Evolutionary conservation across 164 flowering plant genomes (phyloP), one percentile per base, ranked within the genome.

Genomic region (Akebia trifoliata): DNA sequence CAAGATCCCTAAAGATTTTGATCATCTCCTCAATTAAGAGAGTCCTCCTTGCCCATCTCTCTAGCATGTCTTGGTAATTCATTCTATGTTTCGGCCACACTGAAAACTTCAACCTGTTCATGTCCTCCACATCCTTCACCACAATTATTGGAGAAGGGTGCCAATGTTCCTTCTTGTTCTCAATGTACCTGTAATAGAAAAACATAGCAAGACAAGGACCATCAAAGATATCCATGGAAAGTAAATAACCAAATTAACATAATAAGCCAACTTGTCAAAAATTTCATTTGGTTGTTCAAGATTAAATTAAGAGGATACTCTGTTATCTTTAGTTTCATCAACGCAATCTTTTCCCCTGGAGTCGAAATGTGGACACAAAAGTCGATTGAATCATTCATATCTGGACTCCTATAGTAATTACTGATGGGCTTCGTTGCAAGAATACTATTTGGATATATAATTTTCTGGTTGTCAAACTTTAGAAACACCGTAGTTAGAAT

Each of bases 401-500:
- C 80, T 6, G 84, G 82, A 65, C 90, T 84, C 6, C 90, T 72
- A 44, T 75, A 69, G 67, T 57, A 78, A 53, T 84, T 84, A 36
- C 75, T 64, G 35, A 84, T 80, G 17, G 87, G 76, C 58, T 72
- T 69, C 10, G 74, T 78, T 8, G 81, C 56, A 0, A 84, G 72
- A 21, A 76, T 66, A 64, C 72, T 73, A 64, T 84, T 84, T 12
- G 90, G 90, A 25, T 80, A 82, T 47, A 31, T 69, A 61, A 84
- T 69, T 74, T 80, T 82, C 56, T 63, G 81, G 74, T 78, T 74
- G 67, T 84, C 87, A 14, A 24, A 48, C 61, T 80, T 72, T 59
- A 80, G 60, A 63, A 84, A 84, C 47, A 84, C 78, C 1, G 90
- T 84, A 0, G 85, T 78, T 49, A 84, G 49, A 59, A 84, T 78